phyloP scores from a whole-genome alignment of 306 rosid species.

The Acmispon strigosus region DNA sequence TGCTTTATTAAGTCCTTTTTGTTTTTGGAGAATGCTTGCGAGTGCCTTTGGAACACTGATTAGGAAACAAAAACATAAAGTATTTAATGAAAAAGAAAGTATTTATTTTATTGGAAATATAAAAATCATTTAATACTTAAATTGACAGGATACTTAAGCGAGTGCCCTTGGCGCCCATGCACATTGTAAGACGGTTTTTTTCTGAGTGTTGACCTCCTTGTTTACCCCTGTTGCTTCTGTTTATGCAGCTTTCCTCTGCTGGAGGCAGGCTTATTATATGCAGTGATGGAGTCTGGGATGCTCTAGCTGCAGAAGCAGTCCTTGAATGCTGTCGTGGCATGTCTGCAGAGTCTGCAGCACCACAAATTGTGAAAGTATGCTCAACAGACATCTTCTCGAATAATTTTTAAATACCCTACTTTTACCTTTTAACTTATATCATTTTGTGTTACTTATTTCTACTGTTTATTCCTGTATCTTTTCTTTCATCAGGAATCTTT shows the following conservation, averaged over 20 bases:
- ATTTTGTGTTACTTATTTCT: not conserved
- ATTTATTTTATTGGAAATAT: not conserved
- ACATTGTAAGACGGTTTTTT: not conserved
- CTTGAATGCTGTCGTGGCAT: constrained; percentile 86
- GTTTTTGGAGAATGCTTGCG: not conserved
- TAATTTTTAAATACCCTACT: not conserved
- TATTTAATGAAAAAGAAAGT: not conserved
- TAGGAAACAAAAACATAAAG: not conserved
- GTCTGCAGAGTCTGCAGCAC: constrained; percentile 78
- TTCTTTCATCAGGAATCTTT: constrained; percentile 66
- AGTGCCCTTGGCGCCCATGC: not conserved
- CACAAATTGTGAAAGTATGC: constrained; percentile 81
- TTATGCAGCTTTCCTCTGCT: constrained; percentile 66
- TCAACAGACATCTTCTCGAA: constrained; percentile 2
- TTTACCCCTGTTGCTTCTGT: not conserved
- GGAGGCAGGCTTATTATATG: constrained; percentile 92
- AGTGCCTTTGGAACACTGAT: not conserved
- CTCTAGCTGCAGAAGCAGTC: constrained; percentile 68
- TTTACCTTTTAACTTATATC: constrained; percentile 2
- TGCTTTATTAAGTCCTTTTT: not conserved
- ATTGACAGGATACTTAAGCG: not conserved
- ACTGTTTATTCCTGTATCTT: not conserved
- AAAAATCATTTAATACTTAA: not conserved
- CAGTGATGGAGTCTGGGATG: constrained; percentile 99
- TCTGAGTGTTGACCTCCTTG: not conserved